phyloP scores from a whole-genome alignment of 192 early-diverging fungal species.

The Hyaloraphidium curvatum region DNA sequence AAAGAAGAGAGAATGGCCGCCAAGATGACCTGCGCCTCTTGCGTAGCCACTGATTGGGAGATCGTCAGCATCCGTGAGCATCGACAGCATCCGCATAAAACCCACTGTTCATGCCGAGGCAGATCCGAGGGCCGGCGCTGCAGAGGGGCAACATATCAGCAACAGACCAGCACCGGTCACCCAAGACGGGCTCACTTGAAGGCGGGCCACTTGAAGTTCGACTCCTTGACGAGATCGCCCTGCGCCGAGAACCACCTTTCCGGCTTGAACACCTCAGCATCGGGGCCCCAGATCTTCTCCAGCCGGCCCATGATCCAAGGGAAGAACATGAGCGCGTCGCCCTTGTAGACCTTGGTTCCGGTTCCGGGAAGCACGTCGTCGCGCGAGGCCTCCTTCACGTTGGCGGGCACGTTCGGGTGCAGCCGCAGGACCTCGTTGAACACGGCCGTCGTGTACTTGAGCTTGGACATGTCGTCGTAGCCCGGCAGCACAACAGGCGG shows the following conservation, averaged over 20 bases:
- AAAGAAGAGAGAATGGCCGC: conserved; percentile 25
- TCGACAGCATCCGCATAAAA: neutral
- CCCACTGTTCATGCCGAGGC: neutral
- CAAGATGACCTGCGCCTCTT: conserved; percentile 18
- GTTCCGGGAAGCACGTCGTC: conserved; percentile 1
- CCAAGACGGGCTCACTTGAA: too few relatives aligned
- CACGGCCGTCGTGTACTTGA: neutral
- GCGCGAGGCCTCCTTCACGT: conserved; percentile 19
- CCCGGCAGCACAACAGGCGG: too few relatives aligned
- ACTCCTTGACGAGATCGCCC: neutral
- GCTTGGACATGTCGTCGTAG: neutral
- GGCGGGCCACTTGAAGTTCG: neutral
- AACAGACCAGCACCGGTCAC: too few relatives aligned
- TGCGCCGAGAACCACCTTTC: neutral
- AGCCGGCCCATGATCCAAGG: neutral
- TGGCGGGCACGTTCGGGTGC: conserved; percentile 40
- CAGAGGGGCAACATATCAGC: too few relatives aligned
- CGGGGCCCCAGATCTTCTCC: neutral
- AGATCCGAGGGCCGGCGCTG: neutral
- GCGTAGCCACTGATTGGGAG: conserved; percentile 25
- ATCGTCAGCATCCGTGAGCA: conserved; percentile 33
- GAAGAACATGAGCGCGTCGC: neutral
- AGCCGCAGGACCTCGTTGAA: conserved; percentile 15
- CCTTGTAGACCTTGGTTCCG: neutral
- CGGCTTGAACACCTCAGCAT: neutral